phyloP scores from a whole-genome alignment of 225 moss, liverwort and hornwort species.

The Marchantia polymorpha region DNA sequence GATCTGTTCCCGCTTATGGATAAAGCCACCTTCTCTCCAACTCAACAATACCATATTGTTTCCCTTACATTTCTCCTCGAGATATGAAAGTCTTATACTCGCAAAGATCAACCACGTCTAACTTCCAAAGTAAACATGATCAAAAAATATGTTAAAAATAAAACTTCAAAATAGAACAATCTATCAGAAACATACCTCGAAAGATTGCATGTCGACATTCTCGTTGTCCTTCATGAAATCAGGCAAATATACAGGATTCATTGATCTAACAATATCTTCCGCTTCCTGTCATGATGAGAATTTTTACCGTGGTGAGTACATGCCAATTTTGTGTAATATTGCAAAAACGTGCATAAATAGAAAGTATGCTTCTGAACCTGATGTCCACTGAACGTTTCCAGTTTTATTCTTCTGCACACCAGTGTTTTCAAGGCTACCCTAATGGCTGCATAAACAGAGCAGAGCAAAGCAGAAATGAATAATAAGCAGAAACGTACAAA shows the following conservation, averaged over 20 bases:
- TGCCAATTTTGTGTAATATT: no score
- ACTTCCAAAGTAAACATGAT: no score
- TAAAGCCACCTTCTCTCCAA: no score
- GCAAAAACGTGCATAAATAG: not conserved
- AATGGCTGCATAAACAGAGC: not conserved
- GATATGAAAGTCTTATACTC: not conserved
- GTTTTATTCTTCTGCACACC: not conserved
- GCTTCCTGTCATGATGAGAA: conserved; percentile 60
- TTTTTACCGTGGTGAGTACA: not conserved
- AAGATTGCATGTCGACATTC: conserved; percentile 23
- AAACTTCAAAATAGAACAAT: not conserved
- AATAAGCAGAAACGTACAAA: conserved; percentile 54
- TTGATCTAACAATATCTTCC: conserved; percentile 67
- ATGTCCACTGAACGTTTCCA: not conserved
- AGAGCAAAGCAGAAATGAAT: not conserved
- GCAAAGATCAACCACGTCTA: no score
- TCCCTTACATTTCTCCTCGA: no score
- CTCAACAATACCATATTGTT: no score
- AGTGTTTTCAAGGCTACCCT: not conserved
- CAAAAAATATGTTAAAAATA: no score
- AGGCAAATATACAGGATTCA: conserved; percentile 74
- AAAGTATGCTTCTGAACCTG: not conserved
- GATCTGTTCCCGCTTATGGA: no score
- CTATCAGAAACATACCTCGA: conserved; percentile 22
- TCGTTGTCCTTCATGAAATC: conserved; percentile 48